phyloP scores from a whole-genome alignment of 192 early-diverging fungal genomes.

The Thoreauomyces humboldtii region DNA sequence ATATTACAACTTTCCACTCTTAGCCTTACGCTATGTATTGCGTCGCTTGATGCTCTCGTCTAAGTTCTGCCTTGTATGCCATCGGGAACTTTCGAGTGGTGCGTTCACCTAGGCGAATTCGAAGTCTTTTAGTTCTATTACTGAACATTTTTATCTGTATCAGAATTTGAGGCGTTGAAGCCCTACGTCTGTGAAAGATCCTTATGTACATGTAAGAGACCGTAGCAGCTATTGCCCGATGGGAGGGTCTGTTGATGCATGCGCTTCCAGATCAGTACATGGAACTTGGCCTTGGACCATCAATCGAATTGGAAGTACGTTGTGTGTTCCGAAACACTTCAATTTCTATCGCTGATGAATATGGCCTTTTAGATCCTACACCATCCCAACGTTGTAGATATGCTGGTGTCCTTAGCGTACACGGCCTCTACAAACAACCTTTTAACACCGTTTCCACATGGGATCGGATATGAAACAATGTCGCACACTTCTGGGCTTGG shows the following conservation, averaged over 20 bases:
- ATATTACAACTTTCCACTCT: conserved; percentile 39
- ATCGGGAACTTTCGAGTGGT: conserved; percentile 28
- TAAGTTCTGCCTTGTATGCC: conserved; percentile 45
- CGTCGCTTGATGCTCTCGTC: conserved; percentile 32
- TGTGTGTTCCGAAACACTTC: background rate
- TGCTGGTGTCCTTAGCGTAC: conserved; percentile 45
- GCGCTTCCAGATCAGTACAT: conserved; percentile 51
- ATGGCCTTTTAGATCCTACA: conserved; percentile 26
- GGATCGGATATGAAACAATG: conserved; percentile 14
- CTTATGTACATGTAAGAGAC: conserved; percentile 42
- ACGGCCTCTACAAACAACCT: conserved; percentile 24
- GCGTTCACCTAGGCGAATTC: too few relatives aligned
- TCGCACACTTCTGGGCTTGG: too few relatives aligned
- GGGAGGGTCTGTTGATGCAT: too few relatives aligned
- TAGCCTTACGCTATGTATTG: conserved; percentile 38
- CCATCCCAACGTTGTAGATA: conserved; percentile 41
- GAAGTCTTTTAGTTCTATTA: too few relatives aligned
- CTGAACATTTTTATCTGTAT: too few relatives aligned
- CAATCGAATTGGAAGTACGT: conserved; percentile 39
- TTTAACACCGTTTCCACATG: conserved; percentile 33
- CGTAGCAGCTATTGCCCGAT: too few relatives aligned
- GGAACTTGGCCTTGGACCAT: conserved; percentile 40
- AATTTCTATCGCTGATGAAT: background rate
- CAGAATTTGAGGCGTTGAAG: conserved; percentile 36
- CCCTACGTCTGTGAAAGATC: conserved; percentile 44